phyloP scores from a whole-genome alignment of 2,329 filamentous ascomycete species.

The Fusarium tuaranense region DNA sequence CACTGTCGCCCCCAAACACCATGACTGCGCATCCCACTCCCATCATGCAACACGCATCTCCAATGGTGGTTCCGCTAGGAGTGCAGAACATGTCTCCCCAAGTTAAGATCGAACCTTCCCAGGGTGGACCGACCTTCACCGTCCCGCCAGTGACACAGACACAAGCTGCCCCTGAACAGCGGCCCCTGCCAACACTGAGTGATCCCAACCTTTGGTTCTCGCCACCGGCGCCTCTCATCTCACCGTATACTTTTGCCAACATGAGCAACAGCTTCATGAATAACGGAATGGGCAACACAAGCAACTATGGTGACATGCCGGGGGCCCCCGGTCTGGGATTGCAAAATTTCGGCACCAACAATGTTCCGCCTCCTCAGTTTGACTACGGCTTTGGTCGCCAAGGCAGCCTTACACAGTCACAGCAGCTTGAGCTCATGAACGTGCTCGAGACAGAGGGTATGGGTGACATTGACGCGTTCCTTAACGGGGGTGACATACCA shows the following conservation, averaged over 20 bases:
- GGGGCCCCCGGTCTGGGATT: constrained; percentile 47
- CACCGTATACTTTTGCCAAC: constrained; percentile 62
- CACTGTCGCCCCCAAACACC: constrained; percentile 53
- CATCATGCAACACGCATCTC: constrained; percentile 46
- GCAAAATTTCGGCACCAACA: constrained; percentile 45
- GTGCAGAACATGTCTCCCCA: constrained; percentile 50
- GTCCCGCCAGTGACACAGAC: constrained; percentile 55
- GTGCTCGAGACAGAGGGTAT: constrained; percentile 78
- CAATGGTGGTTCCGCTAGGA: constrained; percentile 35
- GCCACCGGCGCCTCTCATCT: constrained; percentile 64
- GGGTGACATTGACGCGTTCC: constrained; percentile 70
- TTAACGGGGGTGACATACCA: constrained; percentile 56
- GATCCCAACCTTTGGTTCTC: constrained; percentile 66
- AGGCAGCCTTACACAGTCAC: constrained; percentile 80
- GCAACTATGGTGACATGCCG: constrained; percentile 46
- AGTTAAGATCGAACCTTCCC: constrained; percentile 42
- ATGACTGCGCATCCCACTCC: constrained; percentile 48
- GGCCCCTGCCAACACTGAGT: constrained; percentile 55
- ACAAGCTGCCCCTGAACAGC: constrained; percentile 55
- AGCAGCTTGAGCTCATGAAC: constrained; percentile 86
- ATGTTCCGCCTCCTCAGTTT: constrained; percentile 42
- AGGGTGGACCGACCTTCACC: constrained; percentile 51
- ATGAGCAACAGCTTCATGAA: constrained; percentile 58
- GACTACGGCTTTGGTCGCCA: constrained; percentile 62
- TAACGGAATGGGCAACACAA: constrained; percentile 46